A percentile compares a stretch with the other conserved stretches of the same genome.
Evolutionary conservation across 73 alveolate species (phyloP).

Genomic region (Paramecium octaurelia): DNA sequence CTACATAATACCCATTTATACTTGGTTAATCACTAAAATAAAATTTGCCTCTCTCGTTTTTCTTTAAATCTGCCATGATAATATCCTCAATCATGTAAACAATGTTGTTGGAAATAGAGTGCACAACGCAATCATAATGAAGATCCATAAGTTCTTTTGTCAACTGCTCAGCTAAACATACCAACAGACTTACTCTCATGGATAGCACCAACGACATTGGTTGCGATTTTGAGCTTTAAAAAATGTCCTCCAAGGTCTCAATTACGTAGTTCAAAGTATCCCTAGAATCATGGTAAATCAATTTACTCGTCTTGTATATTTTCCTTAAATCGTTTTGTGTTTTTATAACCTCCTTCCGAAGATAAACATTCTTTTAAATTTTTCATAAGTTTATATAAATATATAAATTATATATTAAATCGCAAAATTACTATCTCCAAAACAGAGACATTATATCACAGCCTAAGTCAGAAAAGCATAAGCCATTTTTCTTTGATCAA

Average conservation of each 20-base stretch:
- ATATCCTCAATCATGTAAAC: background rate
- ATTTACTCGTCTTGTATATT: background rate
- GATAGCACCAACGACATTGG: background rate
- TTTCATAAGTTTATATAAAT: background rate
- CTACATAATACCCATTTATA: background rate
- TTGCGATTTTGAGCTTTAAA: background rate
- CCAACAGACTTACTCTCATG: slow-evolving; percentile 22
- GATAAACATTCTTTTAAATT: background rate
- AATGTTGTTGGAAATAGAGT: background rate
- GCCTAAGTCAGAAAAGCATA: background rate
- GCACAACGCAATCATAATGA: background rate
- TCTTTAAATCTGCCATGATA: background rate
- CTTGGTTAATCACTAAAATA: background rate
- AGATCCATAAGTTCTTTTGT: slow-evolving; percentile 28
- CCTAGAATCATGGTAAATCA: background rate
- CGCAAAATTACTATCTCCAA: background rate
- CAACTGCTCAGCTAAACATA: slow-evolving; percentile 42
- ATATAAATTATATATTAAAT: background rate
- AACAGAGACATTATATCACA: background rate
- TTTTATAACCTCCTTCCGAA: background rate
- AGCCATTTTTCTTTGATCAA: background rate
- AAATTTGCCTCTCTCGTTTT: slow-evolving; percentile 24
- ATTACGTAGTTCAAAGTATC: background rate
- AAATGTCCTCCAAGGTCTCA: background rate
- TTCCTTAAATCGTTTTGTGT: background rate